Base-by-base conservation (phyloP, 2,329 filamentous ascomycete genomes). In the Periconia sp. region DNA sequence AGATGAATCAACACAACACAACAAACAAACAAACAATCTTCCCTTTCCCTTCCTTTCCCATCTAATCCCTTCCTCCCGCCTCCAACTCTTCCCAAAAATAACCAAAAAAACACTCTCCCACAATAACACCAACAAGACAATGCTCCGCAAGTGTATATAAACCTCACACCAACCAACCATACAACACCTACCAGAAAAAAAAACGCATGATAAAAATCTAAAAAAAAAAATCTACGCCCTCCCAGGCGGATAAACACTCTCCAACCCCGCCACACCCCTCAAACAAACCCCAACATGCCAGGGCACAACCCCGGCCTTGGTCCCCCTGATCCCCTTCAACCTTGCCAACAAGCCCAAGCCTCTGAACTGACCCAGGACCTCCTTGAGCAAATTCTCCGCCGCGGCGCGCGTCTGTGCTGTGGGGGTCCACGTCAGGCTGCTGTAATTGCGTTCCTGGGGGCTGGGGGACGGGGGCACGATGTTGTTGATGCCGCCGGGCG, bases 251-350 rank as follows among this genome's bases (percentile, higher is more conserved):
- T 27, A 27, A 3, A 27, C 23, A 3, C 23, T 27, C 30, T 63
- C 65, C 66, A 93, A 72, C 18, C 82, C 86, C 68, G 83, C 79
- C 3, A 86, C 85, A 2, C 83, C 88, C 73, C 87, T 88, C 72
- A 88, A 82, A 2, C 86, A 89, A 17, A 84, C 87, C 13, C 85
- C 87, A 55, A 93, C 77, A 77, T 93, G 90, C 88, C 90, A 91
- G 17, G 90, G 90, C 63, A 89, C 76, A n/a, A 85, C 80, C 15
- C 75, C 76, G 65, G 86, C 85, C 46, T 76, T 79, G 50, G 56
- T 85, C 77, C 55, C 79, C 73, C 63, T 85, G 81, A 65, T 85
- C 77, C 64, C 88, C 55, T 87, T 83, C 19, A 86, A 82, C 58
- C 85, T 81, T 1, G 88, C 89, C 61, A 94, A 68, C 17, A 89